Conservation (phyloP, 202 grass and related monocot species). For the Dendrocalamus latiflorus region DNA sequence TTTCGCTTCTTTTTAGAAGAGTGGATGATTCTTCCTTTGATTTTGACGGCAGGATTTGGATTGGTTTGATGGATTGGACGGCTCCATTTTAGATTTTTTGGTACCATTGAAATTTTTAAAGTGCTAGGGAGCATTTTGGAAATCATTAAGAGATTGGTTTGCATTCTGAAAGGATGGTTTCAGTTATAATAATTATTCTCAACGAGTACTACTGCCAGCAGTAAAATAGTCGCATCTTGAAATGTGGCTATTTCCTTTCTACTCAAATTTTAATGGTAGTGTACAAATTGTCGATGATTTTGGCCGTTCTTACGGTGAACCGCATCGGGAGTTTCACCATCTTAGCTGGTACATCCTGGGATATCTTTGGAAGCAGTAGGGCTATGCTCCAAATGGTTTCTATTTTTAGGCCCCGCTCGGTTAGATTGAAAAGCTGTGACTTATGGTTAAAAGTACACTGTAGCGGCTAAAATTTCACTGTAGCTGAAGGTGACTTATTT, state of each 20-base stretch:
- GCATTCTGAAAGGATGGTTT: neutral
- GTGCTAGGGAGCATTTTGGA: neutral
- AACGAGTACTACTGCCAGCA: neutral
- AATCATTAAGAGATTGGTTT: neutral
- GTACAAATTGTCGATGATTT: neutral
- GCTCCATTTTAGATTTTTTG: neutral
- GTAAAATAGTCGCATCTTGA: neutral
- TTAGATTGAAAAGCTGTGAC: too few species aligned
- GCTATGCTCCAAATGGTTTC: too few species aligned
- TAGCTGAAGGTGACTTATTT: too few species aligned
- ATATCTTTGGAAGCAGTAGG: too few species aligned
- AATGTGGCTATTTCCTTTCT: neutral
- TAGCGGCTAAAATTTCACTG: too few species aligned
- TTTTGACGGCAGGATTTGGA: neutral
- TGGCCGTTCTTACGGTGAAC: too few species aligned
- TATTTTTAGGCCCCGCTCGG: too few species aligned
- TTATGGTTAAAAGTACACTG: too few species aligned
- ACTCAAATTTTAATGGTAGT: neutral
- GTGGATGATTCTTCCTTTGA: neutral
- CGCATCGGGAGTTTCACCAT: too few species aligned
- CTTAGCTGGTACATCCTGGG: too few species aligned
- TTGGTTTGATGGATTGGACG: constrained; percentile 1
- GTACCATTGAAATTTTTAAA: neutral
- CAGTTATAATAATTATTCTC: neutral
- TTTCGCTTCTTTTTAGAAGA: neutral